Percentiles rank a stretch among this genome's conserved stretches.
Evolutionary conservation across 2,329 filamentous ascomycete genomes (phyloP).

Genomic region (Cercospora sp.): DNA sequence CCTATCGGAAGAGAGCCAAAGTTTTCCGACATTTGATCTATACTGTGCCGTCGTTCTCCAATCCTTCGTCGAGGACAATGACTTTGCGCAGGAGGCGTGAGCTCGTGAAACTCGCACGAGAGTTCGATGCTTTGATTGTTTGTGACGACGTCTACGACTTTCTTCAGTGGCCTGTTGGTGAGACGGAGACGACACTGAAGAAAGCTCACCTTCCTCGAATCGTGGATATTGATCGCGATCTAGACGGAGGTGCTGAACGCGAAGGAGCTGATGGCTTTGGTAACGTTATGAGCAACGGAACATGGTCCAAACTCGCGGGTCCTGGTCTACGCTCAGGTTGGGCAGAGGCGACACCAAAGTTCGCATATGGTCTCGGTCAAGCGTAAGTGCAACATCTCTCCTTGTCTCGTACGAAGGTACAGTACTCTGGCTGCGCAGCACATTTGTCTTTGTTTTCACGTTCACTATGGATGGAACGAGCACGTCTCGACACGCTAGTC

Average conservation of each 20-base stretch:
- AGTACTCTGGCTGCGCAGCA: not conserved
- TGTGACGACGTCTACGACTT: slow-evolving; percentile 95
- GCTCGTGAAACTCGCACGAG: slow-evolving; percentile 74
- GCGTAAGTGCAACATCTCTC: slow-evolving; percentile 6
- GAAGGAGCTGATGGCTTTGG: slow-evolving; percentile 64
- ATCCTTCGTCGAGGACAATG: slow-evolving; percentile 85
- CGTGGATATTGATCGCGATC: slow-evolving; percentile 71
- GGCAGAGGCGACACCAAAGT: slow-evolving; percentile 69
- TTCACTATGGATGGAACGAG: not conserved
- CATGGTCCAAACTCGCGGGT: slow-evolving; percentile 82
- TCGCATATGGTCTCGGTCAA: slow-evolving; percentile 51
- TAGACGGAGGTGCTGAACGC: slow-evolving; percentile 58
- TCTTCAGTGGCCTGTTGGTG: slow-evolving; percentile 67
- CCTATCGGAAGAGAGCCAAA: slow-evolving; percentile 63
- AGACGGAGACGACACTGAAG: slow-evolving; percentile 30
- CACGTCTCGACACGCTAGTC: not conserved
- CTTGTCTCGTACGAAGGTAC: not conserved
- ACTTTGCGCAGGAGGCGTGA: slow-evolving; percentile 63
- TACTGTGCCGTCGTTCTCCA: slow-evolving; percentile 82
- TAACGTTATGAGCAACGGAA: slow-evolving; percentile 80
- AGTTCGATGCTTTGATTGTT: slow-evolving; percentile 78
- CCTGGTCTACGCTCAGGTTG: slow-evolving; percentile 86
- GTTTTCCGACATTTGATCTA: slow-evolving; percentile 85
- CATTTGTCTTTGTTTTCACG: not conserved
- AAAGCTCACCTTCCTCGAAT: slow-evolving; percentile 65